Base-by-base conservation (phyloP, 345 rosid genomes). In the Citrus glauca region DNA sequence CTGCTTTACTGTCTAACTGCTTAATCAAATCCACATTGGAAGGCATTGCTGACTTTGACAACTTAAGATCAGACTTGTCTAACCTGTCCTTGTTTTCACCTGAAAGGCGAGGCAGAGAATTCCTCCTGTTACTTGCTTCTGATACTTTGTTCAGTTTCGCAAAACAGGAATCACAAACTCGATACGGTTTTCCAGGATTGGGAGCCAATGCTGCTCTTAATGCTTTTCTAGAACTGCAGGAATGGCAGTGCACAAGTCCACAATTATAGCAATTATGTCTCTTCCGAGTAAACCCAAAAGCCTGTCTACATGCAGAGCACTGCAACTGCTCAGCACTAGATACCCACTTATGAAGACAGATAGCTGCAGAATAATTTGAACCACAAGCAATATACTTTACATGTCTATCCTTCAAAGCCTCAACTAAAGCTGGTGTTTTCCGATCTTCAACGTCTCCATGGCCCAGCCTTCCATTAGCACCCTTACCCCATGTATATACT, bases 391-490 rank as follows among this genome's bases (percentile, higher is more conserved):
- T 88, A 78, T 77, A 85, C 77, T 89, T 92, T 4, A 95, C 97
- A 80, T 93, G 91, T 81, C 98, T 87, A 77, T 95, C 97, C 89
- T 90, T 95, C 89, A 95, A 83, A 71, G 91, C 89, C 78, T 91
- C 97, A 60, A 95, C 94, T 25, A 90, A 76, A 78, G 95, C 86
- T 9, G 99, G 96, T 33, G 85, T 56, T 79, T 92, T 93, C 55
- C 97, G 89, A 82, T 95, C 99, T 83, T 95, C 98, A 17, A 88
- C 37, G 77, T 95, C 98, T 82, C 97, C 98, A 74, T 92, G 98
- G 67, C 99, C 99, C 86, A 95, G 74, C 84, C 97, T 92, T 80
- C 99, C 98, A 83, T 93, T 95, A 55, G 99, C 98, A 79, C 99
- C 98, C 80, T 91, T 95, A 1, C 99, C 99, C 99, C 98, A 95